phyloP scores from a whole-genome alignment of 768 basidiomycete species.

The Exidia glandulosa region DNA sequence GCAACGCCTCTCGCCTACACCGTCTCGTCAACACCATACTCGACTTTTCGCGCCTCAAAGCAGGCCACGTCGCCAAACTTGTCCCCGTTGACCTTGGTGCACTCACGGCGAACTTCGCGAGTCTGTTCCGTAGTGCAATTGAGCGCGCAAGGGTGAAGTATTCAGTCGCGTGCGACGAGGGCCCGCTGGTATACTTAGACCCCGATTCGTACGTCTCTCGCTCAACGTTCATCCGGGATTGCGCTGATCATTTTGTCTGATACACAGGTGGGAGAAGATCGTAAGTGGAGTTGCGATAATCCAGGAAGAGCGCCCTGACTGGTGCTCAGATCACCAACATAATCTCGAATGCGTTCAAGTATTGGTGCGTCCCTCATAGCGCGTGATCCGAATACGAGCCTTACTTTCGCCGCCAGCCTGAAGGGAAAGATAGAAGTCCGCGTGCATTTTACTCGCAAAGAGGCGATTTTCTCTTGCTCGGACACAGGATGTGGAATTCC shows the following conservation, averaged over 20 bases:
- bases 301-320: no score
- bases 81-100: neutral
- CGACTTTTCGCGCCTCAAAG: neutral
- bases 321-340: no score
- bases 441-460: neutral
- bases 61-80: neutral
- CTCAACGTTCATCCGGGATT: no score
- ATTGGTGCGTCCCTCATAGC: neutral
- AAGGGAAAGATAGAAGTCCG: neutral
- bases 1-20: neutral
- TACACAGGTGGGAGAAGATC: neutral
- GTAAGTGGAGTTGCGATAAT: no score
- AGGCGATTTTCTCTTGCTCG: neutral
- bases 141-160: neutral
- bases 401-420: neutral
- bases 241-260: no score
- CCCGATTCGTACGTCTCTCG: neutral
- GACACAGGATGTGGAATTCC: neutral
- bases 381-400: no score
- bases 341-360: neutral
- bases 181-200: neutral
- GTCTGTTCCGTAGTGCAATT: neutral
- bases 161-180: neutral
- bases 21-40: neutral
- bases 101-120: neutral